Conservation (phyloP, 73 alveolate species). For the Stentor roeselii region DNA sequence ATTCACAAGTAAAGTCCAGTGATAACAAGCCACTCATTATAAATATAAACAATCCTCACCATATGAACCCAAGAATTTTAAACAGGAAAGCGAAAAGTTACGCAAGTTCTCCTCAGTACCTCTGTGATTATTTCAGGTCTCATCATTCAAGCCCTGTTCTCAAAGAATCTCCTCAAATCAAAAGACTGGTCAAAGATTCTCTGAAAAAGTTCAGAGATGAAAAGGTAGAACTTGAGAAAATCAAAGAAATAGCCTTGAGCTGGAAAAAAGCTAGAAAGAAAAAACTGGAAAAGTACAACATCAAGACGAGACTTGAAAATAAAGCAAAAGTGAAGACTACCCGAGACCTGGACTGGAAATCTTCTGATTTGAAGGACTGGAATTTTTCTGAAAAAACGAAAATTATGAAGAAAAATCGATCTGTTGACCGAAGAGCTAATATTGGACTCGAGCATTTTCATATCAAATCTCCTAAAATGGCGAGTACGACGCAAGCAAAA, state of each 20-base stretch:
- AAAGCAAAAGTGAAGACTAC: neutral
- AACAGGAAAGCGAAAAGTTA: neutral
- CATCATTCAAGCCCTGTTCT: neutral
- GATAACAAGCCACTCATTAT: too few relatives aligned
- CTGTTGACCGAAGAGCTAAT: neutral
- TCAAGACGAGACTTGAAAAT: neutral
- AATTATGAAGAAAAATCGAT: neutral
- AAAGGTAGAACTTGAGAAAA: neutral
- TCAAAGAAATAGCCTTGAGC: neutral
- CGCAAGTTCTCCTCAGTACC: neutral
- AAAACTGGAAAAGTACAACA: neutral
- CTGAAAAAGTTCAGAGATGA: neutral
- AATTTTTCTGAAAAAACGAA: neutral
- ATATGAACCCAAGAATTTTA: neutral
- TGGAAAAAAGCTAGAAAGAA: neutral
- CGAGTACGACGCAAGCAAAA: too few relatives aligned
- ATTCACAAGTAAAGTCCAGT: too few relatives aligned
- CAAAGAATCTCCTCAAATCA: neutral
- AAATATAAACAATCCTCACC: neutral
- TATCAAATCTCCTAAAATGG: neutral
- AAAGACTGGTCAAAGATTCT: neutral
- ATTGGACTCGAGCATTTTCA: neutral
- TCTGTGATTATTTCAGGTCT: neutral
- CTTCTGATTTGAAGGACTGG: neutral
- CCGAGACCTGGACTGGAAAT: neutral